These are phyloP conservation scores for Phoma sp. DNA, from an alignment of 2,329 filamentous ascomycete genomes.

Conservation along the genomic window DNA sequence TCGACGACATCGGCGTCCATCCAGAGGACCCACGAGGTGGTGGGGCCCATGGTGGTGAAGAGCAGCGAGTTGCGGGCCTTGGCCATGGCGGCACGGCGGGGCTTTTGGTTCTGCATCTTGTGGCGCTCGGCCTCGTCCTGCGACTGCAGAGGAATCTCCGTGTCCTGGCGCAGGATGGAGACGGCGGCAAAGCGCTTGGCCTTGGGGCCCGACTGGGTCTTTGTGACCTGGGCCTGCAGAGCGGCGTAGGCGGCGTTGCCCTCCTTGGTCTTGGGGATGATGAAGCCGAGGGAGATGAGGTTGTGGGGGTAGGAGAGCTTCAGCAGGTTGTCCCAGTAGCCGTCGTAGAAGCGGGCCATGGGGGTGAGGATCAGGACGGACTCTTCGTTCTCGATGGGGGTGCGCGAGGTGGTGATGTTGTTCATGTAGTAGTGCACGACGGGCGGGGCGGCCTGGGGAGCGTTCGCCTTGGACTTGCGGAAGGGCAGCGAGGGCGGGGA, in stretches of 20 bases:
- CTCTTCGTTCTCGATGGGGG: constrained; percentile 80
- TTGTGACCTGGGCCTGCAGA: constrained; percentile 82
- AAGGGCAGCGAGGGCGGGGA: constrained; percentile 78
- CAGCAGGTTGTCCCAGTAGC: constrained; percentile 93
- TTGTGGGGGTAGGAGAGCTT: constrained; percentile 89
- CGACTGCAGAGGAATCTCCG: constrained; percentile 78
- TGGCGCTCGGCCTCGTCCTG: constrained; percentile 90
- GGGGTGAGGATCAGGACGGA: constrained; percentile 91
- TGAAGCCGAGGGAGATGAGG: constrained; percentile 93
- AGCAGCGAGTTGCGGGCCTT: constrained; percentile 91
- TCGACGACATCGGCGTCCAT: constrained; percentile 92
- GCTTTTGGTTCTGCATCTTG: constrained; percentile 89
- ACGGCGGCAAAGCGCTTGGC: constrained; percentile 88
- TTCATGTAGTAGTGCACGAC: constrained; percentile 95
- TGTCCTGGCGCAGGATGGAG: constrained; percentile 94
- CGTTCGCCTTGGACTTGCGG: constrained; percentile 67
- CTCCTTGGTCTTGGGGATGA: constrained; percentile 90
- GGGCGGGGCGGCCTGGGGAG: constrained; percentile 71
- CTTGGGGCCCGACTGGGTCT: constrained; percentile 82
- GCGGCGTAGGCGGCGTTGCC: constrained; percentile 85
- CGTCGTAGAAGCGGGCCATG: constrained; percentile 89
- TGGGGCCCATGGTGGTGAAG: constrained; percentile 90
- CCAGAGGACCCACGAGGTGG: constrained; percentile 96
- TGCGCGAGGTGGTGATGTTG: constrained; percentile 81
- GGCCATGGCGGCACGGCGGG: constrained; percentile 85